These are phyloP conservation scores for Leptodontidium sp. DNA, from an alignment of 2,329 filamentous ascomycete genomes.

Conservation along the genomic window DNA sequence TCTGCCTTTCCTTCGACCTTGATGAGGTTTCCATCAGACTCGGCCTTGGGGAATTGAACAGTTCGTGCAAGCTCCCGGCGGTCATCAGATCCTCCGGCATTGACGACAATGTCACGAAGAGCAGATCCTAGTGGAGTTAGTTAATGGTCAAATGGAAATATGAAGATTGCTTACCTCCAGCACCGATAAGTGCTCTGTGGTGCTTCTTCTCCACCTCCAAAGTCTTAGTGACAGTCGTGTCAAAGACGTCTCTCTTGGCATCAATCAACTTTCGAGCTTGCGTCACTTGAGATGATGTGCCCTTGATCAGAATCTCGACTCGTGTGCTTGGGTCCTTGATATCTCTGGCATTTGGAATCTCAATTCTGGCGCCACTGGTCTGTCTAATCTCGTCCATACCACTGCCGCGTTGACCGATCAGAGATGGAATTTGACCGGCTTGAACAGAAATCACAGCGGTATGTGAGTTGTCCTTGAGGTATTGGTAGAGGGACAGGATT, in stretches of 20 bases:
- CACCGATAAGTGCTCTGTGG: constrained; percentile 88
- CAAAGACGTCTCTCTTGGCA: constrained; percentile 86
- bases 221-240: constrained; percentile 85
- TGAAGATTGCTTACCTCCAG: constrained; percentile 71
- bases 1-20: constrained; percentile 85
- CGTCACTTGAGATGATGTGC: constrained; percentile 88
- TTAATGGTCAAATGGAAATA: constrained; percentile 12
- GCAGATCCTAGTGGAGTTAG: constrained; percentile 69
- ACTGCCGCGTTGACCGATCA: constrained; percentile 90
- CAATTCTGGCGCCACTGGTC: constrained; percentile 85
- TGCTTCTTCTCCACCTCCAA: constrained; percentile 95
- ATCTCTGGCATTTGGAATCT: constrained; percentile 85
- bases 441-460: constrained; percentile 83
- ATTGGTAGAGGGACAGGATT: constrained; percentile 87
- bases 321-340: constrained; percentile 69
- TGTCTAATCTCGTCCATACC: constrained; percentile 91
- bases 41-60: constrained; percentile 93
- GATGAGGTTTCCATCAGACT: constrained; percentile 82
- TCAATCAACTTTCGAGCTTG: constrained; percentile 91
- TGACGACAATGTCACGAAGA: constrained; percentile 84
- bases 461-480: constrained; percentile 86
- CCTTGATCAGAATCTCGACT: constrained; percentile 91
- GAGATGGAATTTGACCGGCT: constrained; percentile 89
- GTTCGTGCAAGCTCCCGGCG: constrained; percentile 84
- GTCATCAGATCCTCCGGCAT: constrained; percentile 90